Percentiles rank a stretch among this genome's conserved stretches.
Conservation (phyloP, 1,284 basidiomycete species). For the Ceratobasidium papillatum region DNA sequence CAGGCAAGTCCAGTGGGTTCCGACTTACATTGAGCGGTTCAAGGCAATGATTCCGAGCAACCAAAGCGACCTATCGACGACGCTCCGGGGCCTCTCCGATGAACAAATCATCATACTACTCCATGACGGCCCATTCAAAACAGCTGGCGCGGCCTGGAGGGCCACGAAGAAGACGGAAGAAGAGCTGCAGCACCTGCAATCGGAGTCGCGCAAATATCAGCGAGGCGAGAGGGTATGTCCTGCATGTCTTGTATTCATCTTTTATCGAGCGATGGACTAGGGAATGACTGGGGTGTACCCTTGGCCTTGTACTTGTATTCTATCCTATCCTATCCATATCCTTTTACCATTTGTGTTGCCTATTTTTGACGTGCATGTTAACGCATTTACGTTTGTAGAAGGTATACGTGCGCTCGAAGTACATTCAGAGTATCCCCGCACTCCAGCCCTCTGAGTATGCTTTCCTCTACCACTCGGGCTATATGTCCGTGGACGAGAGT, state of each 20-base stretch:
- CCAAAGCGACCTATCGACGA: neutral
- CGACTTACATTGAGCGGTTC: neutral
- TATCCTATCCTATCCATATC: no score
- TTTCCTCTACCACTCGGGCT: neutral
- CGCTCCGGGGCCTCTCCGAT: neutral
- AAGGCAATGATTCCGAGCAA: conserved; percentile 4
- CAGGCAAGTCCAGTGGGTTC: neutral
- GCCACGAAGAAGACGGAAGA: neutral
- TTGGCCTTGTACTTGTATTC: no score
- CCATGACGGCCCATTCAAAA: neutral
- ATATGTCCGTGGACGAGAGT: conserved; percentile 8
- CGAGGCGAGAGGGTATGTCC: neutral
- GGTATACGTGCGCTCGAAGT: neutral
- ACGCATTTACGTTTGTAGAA: neutral
- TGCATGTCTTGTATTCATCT: no score
- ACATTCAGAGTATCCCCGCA: neutral
- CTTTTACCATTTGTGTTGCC: no score
- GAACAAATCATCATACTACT: neutral
- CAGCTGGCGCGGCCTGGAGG: neutral
- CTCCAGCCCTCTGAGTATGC: neutral
- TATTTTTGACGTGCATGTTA: neutral
- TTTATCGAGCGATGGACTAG: no score
- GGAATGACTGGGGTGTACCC: no score
- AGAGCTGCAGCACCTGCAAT: neutral
- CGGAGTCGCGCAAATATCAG: neutral